Evolutionary conservation across 208 protist species (phyloP), one percentile per base, ranked within the genome.

Genomic region (Crithidia fasciculata): DNA sequence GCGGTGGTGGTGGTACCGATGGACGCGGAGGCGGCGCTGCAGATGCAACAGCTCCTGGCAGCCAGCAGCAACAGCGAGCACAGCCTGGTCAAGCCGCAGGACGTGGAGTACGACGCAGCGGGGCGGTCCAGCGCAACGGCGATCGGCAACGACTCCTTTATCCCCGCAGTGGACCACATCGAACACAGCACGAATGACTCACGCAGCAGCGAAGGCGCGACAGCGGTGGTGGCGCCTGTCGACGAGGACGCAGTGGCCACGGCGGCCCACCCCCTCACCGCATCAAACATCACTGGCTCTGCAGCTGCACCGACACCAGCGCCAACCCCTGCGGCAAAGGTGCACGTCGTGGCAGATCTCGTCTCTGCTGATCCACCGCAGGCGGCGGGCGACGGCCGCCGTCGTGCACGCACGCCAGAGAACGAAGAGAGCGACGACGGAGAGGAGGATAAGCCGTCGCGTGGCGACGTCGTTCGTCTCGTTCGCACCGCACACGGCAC

Each of bases 11-110:
- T 69, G 12, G 59, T 74, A 36, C 74, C 74, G 41, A 65, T 71
- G 37, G 74, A 78, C 41, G 57, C 41, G 3, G 69, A 61, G n/a
- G 65, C 69, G n/a, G 63, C 65, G 7, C 60, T 62, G 12, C 74
- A 69, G 44, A 64, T 79, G 50, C 74, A 74, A 47, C 69, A 74
- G 36, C 43, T 74, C 12, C 53, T 74, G 8, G 67, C 50, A 8
- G 50, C 50, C 13, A 74, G 40, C 52, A 50, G 36, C 37, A 52
- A 37, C 45, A 65, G 60, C 45, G 52, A 56, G 49, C 68, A 63
- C 56, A 53, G 65, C 41, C 39, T 16, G 8, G 65, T 49, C 18
- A 41, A 18, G 12, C 49, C 65, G 41, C 37, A 59, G 3, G 40
- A 49, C 36, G 8, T 28, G 1, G 43, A 57, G 44, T 2, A 68